These are phyloP conservation scores for Hygrophorus pudorinus DNA, from an alignment of 768 basidiomycete species.

Conservation along the genomic window DNA sequence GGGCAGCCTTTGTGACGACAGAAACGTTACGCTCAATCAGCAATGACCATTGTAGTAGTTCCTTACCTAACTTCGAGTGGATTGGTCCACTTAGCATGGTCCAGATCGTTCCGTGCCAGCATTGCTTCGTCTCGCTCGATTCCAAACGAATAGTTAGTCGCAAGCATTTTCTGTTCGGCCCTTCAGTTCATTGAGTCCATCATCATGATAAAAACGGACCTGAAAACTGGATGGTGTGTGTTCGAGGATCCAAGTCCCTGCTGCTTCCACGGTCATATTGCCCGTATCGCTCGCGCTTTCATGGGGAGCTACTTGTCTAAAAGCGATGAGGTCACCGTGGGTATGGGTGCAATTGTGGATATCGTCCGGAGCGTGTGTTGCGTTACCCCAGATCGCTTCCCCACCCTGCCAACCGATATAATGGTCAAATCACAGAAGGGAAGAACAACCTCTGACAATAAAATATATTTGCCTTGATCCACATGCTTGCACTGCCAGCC, in stretches of 20 bases:
- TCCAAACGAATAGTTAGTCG: conserved; percentile 79
- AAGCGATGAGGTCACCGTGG: conserved; percentile 79
- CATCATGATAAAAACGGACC: conserved; percentile 29
- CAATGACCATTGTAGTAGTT: too few relatives aligned
- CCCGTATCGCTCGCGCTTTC: conserved; percentile 14
- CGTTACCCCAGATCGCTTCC: conserved; percentile 74
- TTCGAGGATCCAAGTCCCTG: conserved; percentile 69
- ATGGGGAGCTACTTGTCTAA: conserved; percentile 34
- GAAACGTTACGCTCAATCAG: too few relatives aligned
- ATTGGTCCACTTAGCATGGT: conserved; percentile 87
- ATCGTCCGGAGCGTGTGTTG: conserved; percentile 74
- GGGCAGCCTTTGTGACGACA: conserved; percentile 49
- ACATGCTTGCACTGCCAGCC: conserved; percentile 91
- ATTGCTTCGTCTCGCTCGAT: conserved; percentile 67
- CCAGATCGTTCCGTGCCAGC: conserved; percentile 56
- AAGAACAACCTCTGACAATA: too few relatives aligned
- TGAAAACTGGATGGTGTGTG: conserved; percentile 81
- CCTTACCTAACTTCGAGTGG: conserved; percentile 68
- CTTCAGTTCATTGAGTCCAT: too few relatives aligned
- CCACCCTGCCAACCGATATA: conserved; percentile 47
- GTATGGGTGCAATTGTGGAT: conserved; percentile 38
- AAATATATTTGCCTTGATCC: conserved; percentile 63
- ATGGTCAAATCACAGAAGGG: neutral
- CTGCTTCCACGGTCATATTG: conserved; percentile 76
- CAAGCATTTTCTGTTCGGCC: conserved; percentile 74